phyloP scores from a whole-genome alignment of 495 filamentous ascomycete species.

The Astrocystis sublimbata region DNA sequence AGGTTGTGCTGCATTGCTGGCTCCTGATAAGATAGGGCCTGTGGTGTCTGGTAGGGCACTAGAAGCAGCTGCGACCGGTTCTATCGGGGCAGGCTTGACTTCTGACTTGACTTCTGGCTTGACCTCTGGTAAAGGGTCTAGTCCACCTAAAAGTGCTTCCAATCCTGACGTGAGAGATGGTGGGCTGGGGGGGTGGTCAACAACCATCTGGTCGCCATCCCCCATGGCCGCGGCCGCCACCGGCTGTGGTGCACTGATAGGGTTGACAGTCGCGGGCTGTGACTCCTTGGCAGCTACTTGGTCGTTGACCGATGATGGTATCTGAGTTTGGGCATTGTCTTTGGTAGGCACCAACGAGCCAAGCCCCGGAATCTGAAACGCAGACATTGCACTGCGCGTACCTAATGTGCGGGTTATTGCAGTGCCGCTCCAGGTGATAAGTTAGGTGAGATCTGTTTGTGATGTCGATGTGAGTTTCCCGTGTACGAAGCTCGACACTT shows the following conservation, averaged over 20 bases:
- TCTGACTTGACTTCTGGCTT: too few species aligned
- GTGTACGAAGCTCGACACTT: neutral
- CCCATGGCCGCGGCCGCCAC: neutral
- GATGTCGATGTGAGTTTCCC: too few species aligned
- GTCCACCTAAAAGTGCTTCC: conserved; percentile 47
- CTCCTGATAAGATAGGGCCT: neutral
- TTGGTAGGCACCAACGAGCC: conserved; percentile 6
- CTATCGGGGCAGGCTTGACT: conserved; percentile 4
- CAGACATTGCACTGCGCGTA: conserved; percentile 40
- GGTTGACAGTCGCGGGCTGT: conserved; percentile 4
- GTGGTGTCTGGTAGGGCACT: neutral
- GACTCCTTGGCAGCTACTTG: conserved; percentile 15
- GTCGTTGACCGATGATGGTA: neutral
- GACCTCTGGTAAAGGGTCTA: conserved; percentile 26
- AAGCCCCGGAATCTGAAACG: conserved; percentile 46
- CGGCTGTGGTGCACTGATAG: neutral
- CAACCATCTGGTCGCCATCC: conserved; percentile 9
- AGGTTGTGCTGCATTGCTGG: conserved; percentile 19
- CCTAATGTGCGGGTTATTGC: neutral
- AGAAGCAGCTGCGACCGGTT: neutral
- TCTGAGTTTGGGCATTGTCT: conserved; percentile 9
- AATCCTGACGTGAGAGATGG: conserved; percentile 44
- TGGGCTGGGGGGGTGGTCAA: conserved; percentile 27
- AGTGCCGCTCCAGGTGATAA: neutral
- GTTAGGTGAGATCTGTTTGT: conserved; percentile 1